Conservation (phyloP, 2,329 filamentous ascomycete species). For the Coniochaeta prunicola region DNA sequence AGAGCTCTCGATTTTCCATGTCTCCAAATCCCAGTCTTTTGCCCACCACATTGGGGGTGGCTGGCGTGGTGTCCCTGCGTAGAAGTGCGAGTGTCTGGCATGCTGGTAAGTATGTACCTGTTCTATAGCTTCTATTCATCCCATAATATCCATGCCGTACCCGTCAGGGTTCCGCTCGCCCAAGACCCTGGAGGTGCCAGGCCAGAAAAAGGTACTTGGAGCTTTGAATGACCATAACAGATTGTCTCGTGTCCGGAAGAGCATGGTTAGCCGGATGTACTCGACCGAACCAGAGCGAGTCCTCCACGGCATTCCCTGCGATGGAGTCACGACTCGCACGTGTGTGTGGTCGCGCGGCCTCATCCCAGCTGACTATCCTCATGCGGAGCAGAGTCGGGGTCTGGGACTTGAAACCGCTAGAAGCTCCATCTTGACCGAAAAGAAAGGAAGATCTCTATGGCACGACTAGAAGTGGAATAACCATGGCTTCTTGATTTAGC, state of each 20-base stretch:
- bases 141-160: conserved; percentile 10
- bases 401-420: background rate
- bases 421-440: background rate
- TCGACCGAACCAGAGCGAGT: background rate
- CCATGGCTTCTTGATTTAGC: background rate
- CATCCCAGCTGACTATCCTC: background rate
- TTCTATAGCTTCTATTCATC: conserved; percentile 12
- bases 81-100: background rate
- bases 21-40: background rate
- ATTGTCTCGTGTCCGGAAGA: conserved; percentile 10
- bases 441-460: background rate
- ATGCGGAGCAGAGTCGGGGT: background rate
- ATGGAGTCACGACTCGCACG: background rate
- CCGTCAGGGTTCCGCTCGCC: conserved; percentile 1
- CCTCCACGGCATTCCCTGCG: background rate
- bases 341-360: background rate
- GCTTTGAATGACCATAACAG: conserved; percentile 5
- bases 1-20: background rate
- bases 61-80: conserved; percentile 6
- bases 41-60: background rate
- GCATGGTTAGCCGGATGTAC: conserved; percentile 12
- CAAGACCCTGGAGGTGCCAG: background rate
- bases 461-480: background rate
- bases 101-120: conserved; percentile 7
- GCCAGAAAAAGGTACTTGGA: conserved; percentile 5